These are phyloP conservation scores for Avena sativa DNA, from an alignment of 176 grass and related monocot species.

Conservation along the genomic window DNA sequence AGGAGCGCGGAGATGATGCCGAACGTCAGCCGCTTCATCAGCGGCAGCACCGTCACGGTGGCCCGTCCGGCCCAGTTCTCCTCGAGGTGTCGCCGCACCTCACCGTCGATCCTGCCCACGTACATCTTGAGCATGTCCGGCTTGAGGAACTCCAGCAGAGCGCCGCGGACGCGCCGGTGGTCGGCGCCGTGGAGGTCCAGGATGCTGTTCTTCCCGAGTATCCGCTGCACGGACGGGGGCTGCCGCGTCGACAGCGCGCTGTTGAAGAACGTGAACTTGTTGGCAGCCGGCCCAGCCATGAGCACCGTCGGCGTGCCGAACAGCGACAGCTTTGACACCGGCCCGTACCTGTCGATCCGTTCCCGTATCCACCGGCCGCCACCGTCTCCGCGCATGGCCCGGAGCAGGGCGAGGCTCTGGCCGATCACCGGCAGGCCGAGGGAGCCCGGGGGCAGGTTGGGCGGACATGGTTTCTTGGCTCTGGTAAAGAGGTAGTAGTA, in stretches of 20 bases:
- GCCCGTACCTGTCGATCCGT: slow-evolving; percentile 46
- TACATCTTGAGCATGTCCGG: slow-evolving; percentile 58
- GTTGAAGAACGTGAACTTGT: slow-evolving; percentile 60
- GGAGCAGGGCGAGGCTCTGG: slow-evolving; percentile 57
- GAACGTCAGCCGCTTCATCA: slow-evolving; percentile 59
- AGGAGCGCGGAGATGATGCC: slow-evolving; percentile 53
- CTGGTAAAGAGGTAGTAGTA: neutral
- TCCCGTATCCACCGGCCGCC: neutral
- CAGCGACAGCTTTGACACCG: slow-evolving; percentile 66
- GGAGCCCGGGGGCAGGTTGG: slow-evolving; percentile 51
- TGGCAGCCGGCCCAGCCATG: slow-evolving; percentile 37
- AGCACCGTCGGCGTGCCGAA: slow-evolving; percentile 52
- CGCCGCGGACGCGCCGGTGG: slow-evolving; percentile 51
- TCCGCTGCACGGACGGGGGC: slow-evolving; percentile 37
- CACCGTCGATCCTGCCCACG: slow-evolving; percentile 55
- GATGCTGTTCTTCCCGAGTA: slow-evolving; percentile 47
- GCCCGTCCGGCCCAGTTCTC: slow-evolving; percentile 33
- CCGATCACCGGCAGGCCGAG: slow-evolving; percentile 58
- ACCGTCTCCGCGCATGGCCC: slow-evolving; percentile 55
- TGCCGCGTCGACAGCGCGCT: slow-evolving; percentile 36
- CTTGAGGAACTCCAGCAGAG: slow-evolving; percentile 52
- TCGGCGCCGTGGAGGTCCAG: slow-evolving; percentile 48
- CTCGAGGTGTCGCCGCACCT: slow-evolving; percentile 53
- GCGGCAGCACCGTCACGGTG: slow-evolving; percentile 41
- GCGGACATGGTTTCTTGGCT: neutral